Base-by-base conservation (phyloP, 805 yeast species). In the Brettanomyces bruxellensis region DNA sequence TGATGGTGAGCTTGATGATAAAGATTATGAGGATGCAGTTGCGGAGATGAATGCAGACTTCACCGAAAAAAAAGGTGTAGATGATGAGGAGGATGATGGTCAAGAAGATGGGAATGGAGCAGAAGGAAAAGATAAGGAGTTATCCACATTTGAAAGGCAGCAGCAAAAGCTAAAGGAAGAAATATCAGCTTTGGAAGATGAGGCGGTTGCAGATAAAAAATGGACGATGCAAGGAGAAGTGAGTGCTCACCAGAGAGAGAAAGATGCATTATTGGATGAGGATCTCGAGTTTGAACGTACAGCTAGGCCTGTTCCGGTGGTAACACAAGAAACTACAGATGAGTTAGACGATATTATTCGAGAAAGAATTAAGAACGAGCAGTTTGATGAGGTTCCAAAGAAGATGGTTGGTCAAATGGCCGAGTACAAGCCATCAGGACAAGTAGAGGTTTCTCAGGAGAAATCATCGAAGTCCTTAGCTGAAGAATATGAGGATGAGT, bases 151-250 rank as follows among this genome's bases (percentile, higher is more conserved):
- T 60, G 95, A 91, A 64, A 83, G 76, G 54, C 95, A 88, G 61
- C 97, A 91, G 64, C 70, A 71, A 45, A 78, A 78, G 49, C 70
- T 93, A 25, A 86, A 82, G 56, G 72, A 75, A 34, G 95, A 93
- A 64, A 93, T 93, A 50, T 76, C 76, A 34, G 72, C 76, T 54
- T 70, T 90, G 43, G 99, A 91, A 66, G 78, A 80, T 40, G 97
- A 90, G 61, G 82, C 93, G 14, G 81, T 91, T 30, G 93, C 90
- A 4, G 91, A 84, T 48, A 91, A 93, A 68, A 81, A 80, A 57
- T 91, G 99, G 99, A 80, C 95, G 6, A 74, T 91, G 78, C 84
- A 81, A 56, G 99, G 99, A 66, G 99, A 93, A 66, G 89, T 87
- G 1, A 75, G 76, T 48, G 86, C 89, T 2, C 79, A 75, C 51